Conservation (phyloP, 495 filamentous ascomycete species). For the Collariella sp. region DNA sequence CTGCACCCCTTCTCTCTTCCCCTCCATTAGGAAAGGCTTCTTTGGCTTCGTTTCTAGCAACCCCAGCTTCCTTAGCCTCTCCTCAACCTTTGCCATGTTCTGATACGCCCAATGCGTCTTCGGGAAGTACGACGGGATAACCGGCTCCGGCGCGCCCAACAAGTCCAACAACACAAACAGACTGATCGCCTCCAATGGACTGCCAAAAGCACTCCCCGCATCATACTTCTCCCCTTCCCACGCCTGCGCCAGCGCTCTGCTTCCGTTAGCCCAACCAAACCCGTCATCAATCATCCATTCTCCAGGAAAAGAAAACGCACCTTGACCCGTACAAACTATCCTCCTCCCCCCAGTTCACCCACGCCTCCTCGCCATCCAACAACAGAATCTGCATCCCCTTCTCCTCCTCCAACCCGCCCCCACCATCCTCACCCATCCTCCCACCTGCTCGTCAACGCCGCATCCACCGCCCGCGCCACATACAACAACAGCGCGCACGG, state of each 20-base stretch:
- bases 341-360: slow-evolving; percentile 60
- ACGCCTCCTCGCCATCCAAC: slow-evolving; percentile 92
- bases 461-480: slow-evolving; percentile 69
- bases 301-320: slow-evolving; percentile 29
- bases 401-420: slow-evolving; percentile 53
- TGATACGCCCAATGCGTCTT: slow-evolving; percentile 93
- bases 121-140: slow-evolving; percentile 69
- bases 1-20: slow-evolving; percentile 41
- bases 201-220: slow-evolving; percentile 35
- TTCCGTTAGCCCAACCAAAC: not conserved
- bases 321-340: slow-evolving; percentile 87
- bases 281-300: not conserved
- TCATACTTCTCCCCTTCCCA: slow-evolving; percentile 20
- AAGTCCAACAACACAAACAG: slow-evolving; percentile 92
- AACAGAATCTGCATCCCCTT: slow-evolving; percentile 84
- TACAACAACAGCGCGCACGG: slow-evolving; percentile 92
- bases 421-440: slow-evolving; percentile 39
- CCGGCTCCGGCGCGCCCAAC: slow-evolving; percentile 62
- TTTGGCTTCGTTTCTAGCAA: slow-evolving; percentile 31
- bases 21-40: slow-evolving; percentile 41
- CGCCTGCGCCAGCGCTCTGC: slow-evolving; percentile 22
- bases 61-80: slow-evolving; percentile 50
- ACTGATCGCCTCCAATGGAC: slow-evolving; percentile 64
- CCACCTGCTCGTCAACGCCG: slow-evolving; percentile 73
- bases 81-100: slow-evolving; percentile 57